Evolutionary conservation across 2,329 filamentous ascomycete species (phyloP), one percentile per base, ranked within the genome.

Genomic region (Botrytis porri): DNA sequence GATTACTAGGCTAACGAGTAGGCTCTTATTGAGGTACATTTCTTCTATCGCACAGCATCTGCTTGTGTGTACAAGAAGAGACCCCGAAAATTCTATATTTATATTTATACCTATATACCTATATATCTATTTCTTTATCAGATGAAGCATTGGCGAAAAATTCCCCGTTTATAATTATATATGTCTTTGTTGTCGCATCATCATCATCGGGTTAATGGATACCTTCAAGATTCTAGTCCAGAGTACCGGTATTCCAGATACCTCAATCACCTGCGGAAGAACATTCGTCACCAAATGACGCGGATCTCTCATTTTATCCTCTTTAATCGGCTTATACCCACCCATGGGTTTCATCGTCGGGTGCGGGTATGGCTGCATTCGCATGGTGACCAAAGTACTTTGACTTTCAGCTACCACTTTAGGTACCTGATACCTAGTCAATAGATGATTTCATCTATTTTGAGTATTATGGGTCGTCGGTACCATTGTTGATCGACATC

Each of bases 61-160:
- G 39, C 39, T 43, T n/a, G 22, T 48, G 29, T 37, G 32, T 51
- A 51, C 22, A n/a, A 35, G 43, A 37, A 10, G 14, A 66, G 43
- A 66, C 43, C 43, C 63, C 43, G 63, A n/a, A 35, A n/a, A 37
- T 66, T 37, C 43, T 51, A 66, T 66, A 37, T 51, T 66, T 51
- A 51, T 29, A 54, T 45, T 22, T 22, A 1, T 45, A 63, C n/a
- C n/a, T 51, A 37, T 37, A 37, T 54, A 29, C 25, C 25, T 14
- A 14, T 29, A 2, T 29, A 8, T 18, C 51, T 29, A n/a, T n/a
- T n/a, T n/a, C 43, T 37, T 51, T 48, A 51, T 66, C 63, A 66
- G 32, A 66, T 37, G n/a, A n/a, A 66, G 32, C 25, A 5, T n/a
- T 39, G 22, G 29, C 20, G 60, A 16, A 41, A 8, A 41, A 25